A percentile compares a stretch with the other conserved stretches of the same genome.
Conservation (phyloP, 345 rosid species). For the Eutrema heterophyllum region DNA sequence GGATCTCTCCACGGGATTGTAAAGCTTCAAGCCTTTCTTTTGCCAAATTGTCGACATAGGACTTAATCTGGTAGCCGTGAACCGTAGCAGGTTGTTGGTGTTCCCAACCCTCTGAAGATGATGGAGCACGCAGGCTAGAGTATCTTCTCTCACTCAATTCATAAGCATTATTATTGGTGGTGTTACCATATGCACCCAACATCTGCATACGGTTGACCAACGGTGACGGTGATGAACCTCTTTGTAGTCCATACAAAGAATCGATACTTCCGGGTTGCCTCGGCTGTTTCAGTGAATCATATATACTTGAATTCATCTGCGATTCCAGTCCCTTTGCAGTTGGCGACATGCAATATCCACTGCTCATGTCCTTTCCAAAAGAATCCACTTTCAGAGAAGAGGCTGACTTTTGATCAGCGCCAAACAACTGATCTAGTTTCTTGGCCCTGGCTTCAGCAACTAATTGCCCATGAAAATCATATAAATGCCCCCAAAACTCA, state of each 20-base stretch:
- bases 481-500: conserved; percentile 95
- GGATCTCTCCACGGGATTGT: conserved; percentile 53
- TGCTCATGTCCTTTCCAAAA: conserved; percentile 39
- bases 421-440: conserved; percentile 55
- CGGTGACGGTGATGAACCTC: conserved; percentile 47
- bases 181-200: conserved; percentile 52
- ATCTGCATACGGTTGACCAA: conserved; percentile 54
- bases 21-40: conserved; percentile 47
- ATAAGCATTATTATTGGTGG: conserved; percentile 34
- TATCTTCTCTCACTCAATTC: conserved; percentile 68
- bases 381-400: conserved; percentile 46
- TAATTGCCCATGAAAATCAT: conserved; percentile 69
- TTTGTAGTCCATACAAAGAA: conserved; percentile 52
- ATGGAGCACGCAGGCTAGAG: conserved; percentile 61
- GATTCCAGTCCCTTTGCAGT: conserved; percentile 62
- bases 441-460: conserved; percentile 62
- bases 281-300: conserved; percentile 57
- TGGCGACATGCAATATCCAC: conserved; percentile 44
- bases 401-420: conserved; percentile 43
- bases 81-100: conserved; percentile 72
- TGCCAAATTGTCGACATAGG: conserved; percentile 47
- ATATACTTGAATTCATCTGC: conserved; percentile 38
- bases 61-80: conserved; percentile 69
- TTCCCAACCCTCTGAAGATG: conserved; percentile 57
- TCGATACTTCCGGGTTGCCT: conserved; percentile 49